Base-by-base conservation (phyloP, 768 basidiomycete genomes). In the Psilocybe cyanescens region DNA sequence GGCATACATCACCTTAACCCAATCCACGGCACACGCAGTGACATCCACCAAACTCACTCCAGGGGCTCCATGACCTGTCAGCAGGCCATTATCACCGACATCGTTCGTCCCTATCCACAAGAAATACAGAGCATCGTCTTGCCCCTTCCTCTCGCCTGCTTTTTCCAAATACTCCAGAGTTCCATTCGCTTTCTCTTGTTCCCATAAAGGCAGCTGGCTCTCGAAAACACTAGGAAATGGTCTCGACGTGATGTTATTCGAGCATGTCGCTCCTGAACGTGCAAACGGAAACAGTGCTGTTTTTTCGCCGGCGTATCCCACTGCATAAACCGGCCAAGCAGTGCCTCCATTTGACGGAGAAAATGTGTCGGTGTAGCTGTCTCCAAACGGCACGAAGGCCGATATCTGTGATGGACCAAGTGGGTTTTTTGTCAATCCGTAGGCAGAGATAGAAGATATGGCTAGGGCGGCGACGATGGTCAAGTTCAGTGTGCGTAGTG, bases 81-180 rank as follows among this genome's bases (percentile, higher is more conserved):
- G 64, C 31, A 89, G 74, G 5, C 82, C 79, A 52, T 76, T 76
- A 16, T 67, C 78, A 0, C 88, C 88, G 3, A 89, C 76, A 68
- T 89, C 88, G 60, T 85, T 86, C 7, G 85, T 86, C n/a, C 88
- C 87, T 60, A 89, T 87, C 88, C 88, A 90, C 8, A 89, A 74
- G 4, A 84, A 83, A 69, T 85, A 89, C 3, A 89, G 60, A 29
- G 60, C 60, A 8, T 47, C 31, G 17, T 58, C 47, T 35, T 51
- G 35, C 19, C 45, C 55, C 31, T 55, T 55, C 3, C 37, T 39
- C 30, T 33, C 17, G 6, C 47, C 31, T 4, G 41, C n/a, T 5
- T 44, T n/a, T 8, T 28, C n/a, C 35, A 61, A 31, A 37, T 61
- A 59, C 30, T 14, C 39, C n/a, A 59, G 79, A 65, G 24, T 58